Evolutionary conservation across 495 filamentous ascomycete genomes (phyloP), one percentile per base, ranked within the genome.

Genomic region (Lophiotrema nucula): DNA sequence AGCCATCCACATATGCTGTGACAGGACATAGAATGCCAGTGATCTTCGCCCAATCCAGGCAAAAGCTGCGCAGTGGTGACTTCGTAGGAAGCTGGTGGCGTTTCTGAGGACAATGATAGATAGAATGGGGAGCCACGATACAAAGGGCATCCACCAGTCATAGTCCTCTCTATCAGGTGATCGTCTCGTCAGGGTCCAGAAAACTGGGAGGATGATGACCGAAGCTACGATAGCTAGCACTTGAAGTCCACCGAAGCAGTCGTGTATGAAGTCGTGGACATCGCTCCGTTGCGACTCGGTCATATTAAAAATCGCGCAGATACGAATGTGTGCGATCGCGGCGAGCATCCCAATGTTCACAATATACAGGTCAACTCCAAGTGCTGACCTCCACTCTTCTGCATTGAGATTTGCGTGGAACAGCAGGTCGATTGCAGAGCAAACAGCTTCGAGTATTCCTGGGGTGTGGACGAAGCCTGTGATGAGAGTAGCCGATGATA

Each of bases 1-100:
- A 5, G 81, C 82, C 25, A 85, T 72, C 82, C 81, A 85, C 53
- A 85, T 77, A 60, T 87, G 83, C 65, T 77, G 78, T 47, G 85
- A 81, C 23, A 87, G 63, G 15, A 81, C 73, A 56, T 82, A 86
- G 1, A 79, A 79, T 59, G 84, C 84, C 4, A 85, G 70, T 4
- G 80, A 81, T 33, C 72, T 73, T 6, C 72, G 71, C 10, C 83
- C 84, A 0, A 86, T 62, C 73, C 76, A 81, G 4, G 79, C 72
- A 46, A 83, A 83, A 19, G 70, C 49, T 0, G 39, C 39, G 4
- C 77, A 79, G 12, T n/a, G n/a, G n/a, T n/a, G n/a, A n/a, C n/a
- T n/a, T n/a, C n/a, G n/a, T n/a, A 79, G 53, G 16, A 58, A 35
- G 2, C 60, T 57, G 44, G 71, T 73, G 1, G 71, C 67, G 62